Conservation (phyloP, 2,329 filamentous ascomycete species). For the Xylaria sp. region DNA sequence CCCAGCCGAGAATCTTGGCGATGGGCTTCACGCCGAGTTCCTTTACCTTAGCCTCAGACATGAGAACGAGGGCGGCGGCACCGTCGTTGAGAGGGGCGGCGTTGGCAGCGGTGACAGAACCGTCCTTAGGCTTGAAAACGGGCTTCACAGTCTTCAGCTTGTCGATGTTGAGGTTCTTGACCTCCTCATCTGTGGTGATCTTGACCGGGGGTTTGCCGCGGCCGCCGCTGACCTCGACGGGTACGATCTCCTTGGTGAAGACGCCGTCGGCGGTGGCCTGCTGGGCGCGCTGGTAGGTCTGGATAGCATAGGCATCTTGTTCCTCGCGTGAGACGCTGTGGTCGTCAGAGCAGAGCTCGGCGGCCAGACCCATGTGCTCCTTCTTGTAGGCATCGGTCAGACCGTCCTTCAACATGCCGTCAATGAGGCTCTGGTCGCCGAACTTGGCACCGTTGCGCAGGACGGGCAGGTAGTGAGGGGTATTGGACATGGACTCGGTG, state of each 20-base stretch:
- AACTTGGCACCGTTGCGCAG: constrained; percentile 92
- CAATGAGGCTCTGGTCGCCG: constrained; percentile 87
- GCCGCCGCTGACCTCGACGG: constrained; percentile 86
- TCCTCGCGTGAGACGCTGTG: constrained; percentile 83
- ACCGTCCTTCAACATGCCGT: constrained; percentile 94
- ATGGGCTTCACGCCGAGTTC: constrained; percentile 90
- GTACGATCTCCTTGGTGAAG: constrained; percentile 88
- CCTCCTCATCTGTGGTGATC: constrained; percentile 90
- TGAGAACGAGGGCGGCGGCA: constrained; percentile 89
- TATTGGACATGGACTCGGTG: constrained; percentile 98
- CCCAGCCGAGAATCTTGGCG: constrained; percentile 98
- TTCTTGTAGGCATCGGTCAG: constrained; percentile 94
- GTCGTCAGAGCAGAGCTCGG: constrained; percentile 89
- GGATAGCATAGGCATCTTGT: constrained; percentile 96
- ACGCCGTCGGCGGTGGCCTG: constrained; percentile 85
- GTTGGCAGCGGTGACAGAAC: constrained; percentile 95
- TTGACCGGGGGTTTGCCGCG: constrained; percentile 88
- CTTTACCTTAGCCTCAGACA: constrained; percentile 94
- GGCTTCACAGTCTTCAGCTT: constrained; percentile 89
- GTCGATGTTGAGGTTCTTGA: constrained; percentile 89
- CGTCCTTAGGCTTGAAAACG: constrained; percentile 80
- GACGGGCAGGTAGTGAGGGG: constrained; percentile 92
- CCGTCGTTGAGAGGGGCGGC: constrained; percentile 97
- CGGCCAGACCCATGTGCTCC: constrained; percentile 95
- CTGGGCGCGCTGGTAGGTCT: constrained; percentile 76